A percentile compares a stretch with the other conserved stretches of the same genome.
phyloP scores from a whole-genome alignment of 441 rosid species.

The Rhodomyrtus psidioides region DNA sequence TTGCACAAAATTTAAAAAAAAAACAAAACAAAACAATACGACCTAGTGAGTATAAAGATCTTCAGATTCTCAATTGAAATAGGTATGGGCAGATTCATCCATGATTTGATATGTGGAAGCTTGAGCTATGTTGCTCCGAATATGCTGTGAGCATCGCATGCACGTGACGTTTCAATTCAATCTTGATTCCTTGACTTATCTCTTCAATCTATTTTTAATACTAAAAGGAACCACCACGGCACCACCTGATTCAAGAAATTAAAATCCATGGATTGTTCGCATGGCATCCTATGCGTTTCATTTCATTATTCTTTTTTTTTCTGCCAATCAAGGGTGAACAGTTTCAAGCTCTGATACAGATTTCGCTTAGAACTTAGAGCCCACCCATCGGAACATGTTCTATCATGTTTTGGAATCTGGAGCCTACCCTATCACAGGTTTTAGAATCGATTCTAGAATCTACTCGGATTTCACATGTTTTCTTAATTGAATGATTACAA shows the following conservation, averaged over 20 bases:
- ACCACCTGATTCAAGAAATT: background rate
- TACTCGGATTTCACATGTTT: no score
- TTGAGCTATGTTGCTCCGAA: background rate
- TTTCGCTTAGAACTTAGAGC: no score
- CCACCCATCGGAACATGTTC: no score
- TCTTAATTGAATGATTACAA: no score
- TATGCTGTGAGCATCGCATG: background rate
- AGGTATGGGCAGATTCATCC: background rate
- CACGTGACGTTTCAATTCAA: background rate
- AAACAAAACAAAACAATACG: background rate
- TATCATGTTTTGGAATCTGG: no score
- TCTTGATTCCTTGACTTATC: background rate
- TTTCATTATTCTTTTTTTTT: no score
- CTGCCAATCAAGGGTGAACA: no score
- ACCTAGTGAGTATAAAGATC: background rate
- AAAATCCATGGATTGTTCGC: background rate
- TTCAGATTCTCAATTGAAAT: background rate
- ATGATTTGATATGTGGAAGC: background rate
- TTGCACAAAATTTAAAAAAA: background rate
- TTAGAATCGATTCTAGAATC: no score
- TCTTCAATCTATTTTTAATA: background rate
- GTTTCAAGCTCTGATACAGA: no score
- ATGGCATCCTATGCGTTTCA: background rate
- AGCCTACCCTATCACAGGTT: no score
- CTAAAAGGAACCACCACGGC: background rate